These are phyloP conservation scores for Trichoderma afroharzianum DNA, from an alignment of 2,329 filamentous ascomycete species.

Conservation along the genomic window DNA sequence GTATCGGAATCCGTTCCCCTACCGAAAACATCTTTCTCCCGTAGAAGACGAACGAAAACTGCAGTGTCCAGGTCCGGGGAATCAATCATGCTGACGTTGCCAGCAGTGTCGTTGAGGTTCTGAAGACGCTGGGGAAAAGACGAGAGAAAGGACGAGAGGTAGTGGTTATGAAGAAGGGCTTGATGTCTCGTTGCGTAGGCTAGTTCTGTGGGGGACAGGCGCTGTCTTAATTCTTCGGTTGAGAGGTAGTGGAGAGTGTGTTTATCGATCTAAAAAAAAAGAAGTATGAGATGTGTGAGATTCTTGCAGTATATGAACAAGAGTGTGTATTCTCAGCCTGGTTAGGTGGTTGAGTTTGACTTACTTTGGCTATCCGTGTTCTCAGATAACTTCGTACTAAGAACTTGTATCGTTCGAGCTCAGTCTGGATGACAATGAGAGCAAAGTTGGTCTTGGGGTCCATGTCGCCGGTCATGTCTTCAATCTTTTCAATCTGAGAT, in stretches of 20 bases:
- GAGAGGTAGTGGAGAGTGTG: conserved; percentile 71
- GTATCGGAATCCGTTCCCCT: conserved; percentile 63
- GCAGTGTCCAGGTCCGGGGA: conserved; percentile 76
- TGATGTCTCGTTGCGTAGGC: conserved; percentile 84
- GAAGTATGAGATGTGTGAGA: background rate
- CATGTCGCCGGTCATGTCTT: conserved; percentile 77
- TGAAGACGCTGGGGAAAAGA: conserved; percentile 77
- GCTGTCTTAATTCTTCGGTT: conserved; percentile 48
- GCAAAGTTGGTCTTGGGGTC: conserved; percentile 89
- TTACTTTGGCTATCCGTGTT: conserved; percentile 81
- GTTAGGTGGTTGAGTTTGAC: background rate
- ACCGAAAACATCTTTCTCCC: conserved; percentile 55
- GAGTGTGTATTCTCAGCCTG: background rate
- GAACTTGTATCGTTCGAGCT: conserved; percentile 91
- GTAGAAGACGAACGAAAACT: conserved; percentile 76
- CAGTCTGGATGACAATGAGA: conserved; percentile 92
- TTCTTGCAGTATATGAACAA: background rate
- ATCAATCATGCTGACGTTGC: conserved; percentile 90
- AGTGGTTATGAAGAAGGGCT: conserved; percentile 78
- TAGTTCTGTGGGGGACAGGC: conserved; percentile 73
- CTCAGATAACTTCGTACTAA: conserved; percentile 79
- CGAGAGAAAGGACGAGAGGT: conserved; percentile 76
- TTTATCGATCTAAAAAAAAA: conserved; percentile 61
- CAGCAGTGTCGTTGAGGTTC: conserved; percentile 84
- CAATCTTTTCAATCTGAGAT: conserved; percentile 65